A percentile compares a stretch with the other conserved stretches of the same genome.
These are phyloP conservation scores for Sextonia rubra DNA, from an alignment of 164 flowering plant species.

Conservation along the genomic window DNA sequence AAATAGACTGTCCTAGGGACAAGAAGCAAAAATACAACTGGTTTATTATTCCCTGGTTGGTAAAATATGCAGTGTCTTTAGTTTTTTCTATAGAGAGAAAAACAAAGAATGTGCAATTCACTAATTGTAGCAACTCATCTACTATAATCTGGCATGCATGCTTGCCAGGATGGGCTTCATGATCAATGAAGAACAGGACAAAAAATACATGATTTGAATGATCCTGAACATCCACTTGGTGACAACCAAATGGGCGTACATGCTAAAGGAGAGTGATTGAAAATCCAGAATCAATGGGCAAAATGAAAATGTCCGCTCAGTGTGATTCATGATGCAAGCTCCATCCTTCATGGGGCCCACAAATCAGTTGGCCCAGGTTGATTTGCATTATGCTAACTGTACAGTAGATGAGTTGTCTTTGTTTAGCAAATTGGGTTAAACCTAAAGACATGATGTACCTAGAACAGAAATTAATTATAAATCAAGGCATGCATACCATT, in stretches of 20 bases:
- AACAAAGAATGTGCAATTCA: background rate
- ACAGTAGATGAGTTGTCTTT: background rate
- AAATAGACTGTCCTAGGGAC: no score
- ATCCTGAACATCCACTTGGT: background rate
- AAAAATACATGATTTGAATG: background rate
- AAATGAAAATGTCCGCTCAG: background rate
- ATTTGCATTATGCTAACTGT: background rate
- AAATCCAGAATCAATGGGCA: background rate
- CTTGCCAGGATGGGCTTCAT: background rate
- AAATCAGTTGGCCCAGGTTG: background rate
- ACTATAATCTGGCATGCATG: background rate
- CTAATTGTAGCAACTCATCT: background rate
- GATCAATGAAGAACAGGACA: background rate
- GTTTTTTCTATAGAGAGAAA: no score
- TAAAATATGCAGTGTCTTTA: no score
- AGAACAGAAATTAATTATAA: background rate
- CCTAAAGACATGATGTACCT: background rate
- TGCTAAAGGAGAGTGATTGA: background rate
- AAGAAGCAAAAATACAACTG: no score
- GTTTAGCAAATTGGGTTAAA: background rate
- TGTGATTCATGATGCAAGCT: background rate
- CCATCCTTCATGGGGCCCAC: background rate
- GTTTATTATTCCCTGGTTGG: no score
- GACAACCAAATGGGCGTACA: background rate
- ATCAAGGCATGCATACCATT: constrained; percentile 47